phyloP scores from a whole-genome alignment of 2,329 filamentous ascomycete genomes.

The Aspergillus glaucus region DNA sequence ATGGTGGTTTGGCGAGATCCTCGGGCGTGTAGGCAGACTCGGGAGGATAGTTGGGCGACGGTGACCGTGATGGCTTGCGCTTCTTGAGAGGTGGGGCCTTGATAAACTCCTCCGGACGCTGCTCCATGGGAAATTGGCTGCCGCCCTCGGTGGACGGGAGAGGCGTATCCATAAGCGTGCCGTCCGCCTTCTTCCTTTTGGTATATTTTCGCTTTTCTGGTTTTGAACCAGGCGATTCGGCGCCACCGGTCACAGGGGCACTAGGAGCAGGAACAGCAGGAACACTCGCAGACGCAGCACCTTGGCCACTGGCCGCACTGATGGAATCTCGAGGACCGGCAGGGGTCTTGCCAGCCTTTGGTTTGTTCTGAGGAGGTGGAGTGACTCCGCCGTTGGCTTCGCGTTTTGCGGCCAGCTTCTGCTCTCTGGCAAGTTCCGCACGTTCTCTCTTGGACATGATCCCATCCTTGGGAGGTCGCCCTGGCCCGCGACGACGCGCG shows the following conservation, averaged over 20 bases:
- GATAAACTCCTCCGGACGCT: slow-evolving; percentile 35
- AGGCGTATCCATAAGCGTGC: slow-evolving; percentile 35
- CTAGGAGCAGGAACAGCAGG: slow-evolving; percentile 13
- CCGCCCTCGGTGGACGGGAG: slow-evolving; percentile 39
- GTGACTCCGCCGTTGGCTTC: slow-evolving; percentile 44
- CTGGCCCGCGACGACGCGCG: slow-evolving; percentile 47
- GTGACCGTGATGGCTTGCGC: slow-evolving; percentile 51
- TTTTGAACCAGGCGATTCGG: slow-evolving; percentile 34
- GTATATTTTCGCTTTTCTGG: slow-evolving; percentile 45
- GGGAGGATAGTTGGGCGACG: slow-evolving; percentile 56
- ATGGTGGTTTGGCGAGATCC: slow-evolving; percentile 55
- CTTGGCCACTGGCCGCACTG: neutral
- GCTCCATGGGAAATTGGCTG: slow-evolving; percentile 28
- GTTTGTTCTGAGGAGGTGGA: slow-evolving; percentile 25
- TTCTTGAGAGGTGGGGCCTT: slow-evolving; percentile 44
- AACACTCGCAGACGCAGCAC: neutral
- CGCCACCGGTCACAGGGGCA: slow-evolving; percentile 22
- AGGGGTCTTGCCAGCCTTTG: slow-evolving; percentile 21
- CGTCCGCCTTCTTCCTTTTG: slow-evolving; percentile 41
- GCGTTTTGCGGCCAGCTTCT: slow-evolving; percentile 44
- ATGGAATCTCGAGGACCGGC: slow-evolving; percentile 26
- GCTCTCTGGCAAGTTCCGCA: slow-evolving; percentile 48
- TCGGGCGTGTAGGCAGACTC: slow-evolving; percentile 56
- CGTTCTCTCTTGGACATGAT: slow-evolving; percentile 61
- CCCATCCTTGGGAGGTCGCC: slow-evolving; percentile 60